A percentile compares a stretch with the other conserved stretches of the same genome.
These are phyloP conservation scores for Chlamydomonas sp. DNA, from an alignment of 139 green algal genomes.

Conservation along the genomic window DNA sequence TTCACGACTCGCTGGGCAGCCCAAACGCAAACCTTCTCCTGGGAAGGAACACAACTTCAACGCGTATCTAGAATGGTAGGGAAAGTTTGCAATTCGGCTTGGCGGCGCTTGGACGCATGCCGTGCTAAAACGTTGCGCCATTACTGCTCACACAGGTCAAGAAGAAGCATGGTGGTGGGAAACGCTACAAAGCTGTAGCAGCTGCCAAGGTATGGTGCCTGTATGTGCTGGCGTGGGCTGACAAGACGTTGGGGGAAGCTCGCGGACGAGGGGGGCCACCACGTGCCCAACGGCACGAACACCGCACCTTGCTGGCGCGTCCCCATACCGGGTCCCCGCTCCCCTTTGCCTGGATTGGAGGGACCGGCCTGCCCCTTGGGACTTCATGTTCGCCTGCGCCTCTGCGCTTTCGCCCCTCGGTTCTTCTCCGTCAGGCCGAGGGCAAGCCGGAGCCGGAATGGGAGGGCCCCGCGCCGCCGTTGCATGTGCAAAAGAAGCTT, in stretches of 20 bases:
- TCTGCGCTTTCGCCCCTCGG: too few relatives aligned
- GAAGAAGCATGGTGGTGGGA: constrained; percentile 34
- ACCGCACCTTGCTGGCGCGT: background rate
- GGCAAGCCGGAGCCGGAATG: constrained; percentile 3
- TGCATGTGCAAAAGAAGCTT: constrained; percentile 35
- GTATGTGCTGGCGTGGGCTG: background rate
- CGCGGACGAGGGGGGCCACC: too few relatives aligned
- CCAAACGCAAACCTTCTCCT: too few relatives aligned
- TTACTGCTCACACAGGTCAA: constrained; percentile 16
- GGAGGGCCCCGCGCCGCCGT: constrained; percentile 30
- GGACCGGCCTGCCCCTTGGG: too few relatives aligned
- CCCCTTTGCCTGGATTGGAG: background rate
- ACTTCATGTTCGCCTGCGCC: too few relatives aligned
- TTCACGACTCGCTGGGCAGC: too few relatives aligned
- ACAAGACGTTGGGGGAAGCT: too few relatives aligned
- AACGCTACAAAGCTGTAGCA: constrained; percentile 26
- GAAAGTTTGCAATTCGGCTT: too few relatives aligned
- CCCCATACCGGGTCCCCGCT: background rate
- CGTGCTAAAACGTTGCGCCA: too few relatives aligned
- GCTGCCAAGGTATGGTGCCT: constrained; percentile 1
- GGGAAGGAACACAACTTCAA: too few relatives aligned
- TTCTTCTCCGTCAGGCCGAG: background rate
- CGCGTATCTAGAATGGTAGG: too few relatives aligned
- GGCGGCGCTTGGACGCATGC: too few relatives aligned
- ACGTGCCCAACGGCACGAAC: background rate